Conservation (phyloP, 2,329 filamentous ascomycete genomes). For the Fusarium sp. region DNA sequence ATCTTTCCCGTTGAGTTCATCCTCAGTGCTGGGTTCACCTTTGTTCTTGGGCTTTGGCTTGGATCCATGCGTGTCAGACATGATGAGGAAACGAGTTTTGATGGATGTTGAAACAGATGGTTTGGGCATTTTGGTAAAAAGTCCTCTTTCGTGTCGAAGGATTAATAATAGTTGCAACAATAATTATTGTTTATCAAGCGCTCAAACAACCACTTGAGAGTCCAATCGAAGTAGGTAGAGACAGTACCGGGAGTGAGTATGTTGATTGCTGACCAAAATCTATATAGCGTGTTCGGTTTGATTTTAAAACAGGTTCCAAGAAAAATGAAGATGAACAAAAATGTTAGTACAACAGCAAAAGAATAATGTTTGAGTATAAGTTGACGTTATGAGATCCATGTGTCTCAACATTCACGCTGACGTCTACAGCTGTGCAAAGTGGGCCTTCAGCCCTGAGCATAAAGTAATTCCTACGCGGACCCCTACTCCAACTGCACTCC, state of each 20-base stretch:
- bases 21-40: conserved; percentile 37
- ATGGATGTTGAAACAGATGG: conserved; percentile 33
- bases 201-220: neutral
- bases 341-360: neutral
- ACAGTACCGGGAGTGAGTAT: neutral
- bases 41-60: conserved; percentile 33
- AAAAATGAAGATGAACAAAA: too few relatives aligned
- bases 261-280: neutral
- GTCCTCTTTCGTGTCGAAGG: neutral
- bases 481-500: conserved; percentile 11
- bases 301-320: neutral
- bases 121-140: conserved; percentile 20
- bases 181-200: neutral
- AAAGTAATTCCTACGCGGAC: conserved; percentile 1
- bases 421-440: conserved; percentile 25
- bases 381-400: conserved; percentile 1
- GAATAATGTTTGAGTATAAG: neutral
- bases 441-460: conserved; percentile 10
- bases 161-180: neutral
- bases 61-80: conserved; percentile 56
- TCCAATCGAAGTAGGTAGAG: neutral
- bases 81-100: conserved; percentile 56
- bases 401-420: conserved; percentile 18
- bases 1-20: conserved; percentile 43
- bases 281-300: neutral